Conservation (phyloP, 768 basidiomycete species). For the Serendipita vermifera region DNA sequence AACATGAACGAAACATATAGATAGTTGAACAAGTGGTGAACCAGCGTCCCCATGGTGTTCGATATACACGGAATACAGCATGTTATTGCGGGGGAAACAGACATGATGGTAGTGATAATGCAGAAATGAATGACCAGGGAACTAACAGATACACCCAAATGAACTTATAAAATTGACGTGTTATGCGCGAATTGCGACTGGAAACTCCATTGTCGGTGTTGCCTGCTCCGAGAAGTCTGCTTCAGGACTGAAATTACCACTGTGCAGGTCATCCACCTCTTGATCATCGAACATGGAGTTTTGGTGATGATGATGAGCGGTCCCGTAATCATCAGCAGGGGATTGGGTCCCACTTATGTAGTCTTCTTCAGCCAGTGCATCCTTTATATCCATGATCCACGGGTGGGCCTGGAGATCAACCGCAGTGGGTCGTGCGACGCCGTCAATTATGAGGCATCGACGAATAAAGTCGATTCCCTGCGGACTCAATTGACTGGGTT, state of each 20-base stretch:
- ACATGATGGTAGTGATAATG: background rate
- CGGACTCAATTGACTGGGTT: constrained; percentile 76
- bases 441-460: constrained; percentile 79
- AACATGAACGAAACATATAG: background rate
- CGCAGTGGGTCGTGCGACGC: constrained; percentile 70
- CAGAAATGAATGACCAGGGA: background rate
- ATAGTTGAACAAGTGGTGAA: background rate
- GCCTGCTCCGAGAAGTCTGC: background rate
- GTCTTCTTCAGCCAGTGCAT: constrained; percentile 58
- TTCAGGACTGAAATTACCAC: background rate
- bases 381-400: constrained; percentile 80
- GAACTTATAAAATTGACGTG: background rate
- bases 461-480: constrained; percentile 89
- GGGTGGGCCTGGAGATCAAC: constrained; percentile 72
- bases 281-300: background rate
- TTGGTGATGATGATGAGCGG: background rate
- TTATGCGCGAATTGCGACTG: background rate
- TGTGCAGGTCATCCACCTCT: background rate
- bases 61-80: background rate
- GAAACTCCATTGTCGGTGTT: background rate
- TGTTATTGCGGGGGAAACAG: background rate
- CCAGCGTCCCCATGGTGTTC: no score
- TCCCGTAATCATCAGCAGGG: constrained; percentile 22
- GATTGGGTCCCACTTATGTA: constrained; percentile 42
- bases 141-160: background rate